Base-by-base conservation (phyloP, 305 asterid species). In the Fraxinus albicans region DNA sequence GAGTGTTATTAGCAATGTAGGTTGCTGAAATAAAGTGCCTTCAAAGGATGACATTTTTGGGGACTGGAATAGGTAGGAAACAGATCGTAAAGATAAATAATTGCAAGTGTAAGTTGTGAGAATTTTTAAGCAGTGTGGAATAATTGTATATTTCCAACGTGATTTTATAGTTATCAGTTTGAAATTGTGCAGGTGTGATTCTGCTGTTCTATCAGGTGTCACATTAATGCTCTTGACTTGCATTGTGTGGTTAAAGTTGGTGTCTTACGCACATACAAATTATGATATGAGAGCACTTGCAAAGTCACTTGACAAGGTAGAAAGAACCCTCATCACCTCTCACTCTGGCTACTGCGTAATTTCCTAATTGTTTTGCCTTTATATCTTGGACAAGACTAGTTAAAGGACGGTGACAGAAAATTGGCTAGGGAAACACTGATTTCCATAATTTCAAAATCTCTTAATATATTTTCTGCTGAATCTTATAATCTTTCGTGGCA, bases 251-350 rank as follows among this genome's bases (percentile, higher is more conserved):
- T 86, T 97, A 90, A 97, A 97, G 91, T 88, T 95, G 93, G 91
- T 97, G 55, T 97, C 99, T 8, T 97, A 95, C 79, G 99, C 98
- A 1, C 99, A 97, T 86, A 91, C 99, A 83, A 97, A 91, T 84
- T 92, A 94, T 86, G 99, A 97, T 85, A 85, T 97, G 95, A 89
- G 98, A 82, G 88, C 84, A 73, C 94, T 95, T 79, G 88, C 89
- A 73, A 90, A 90, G 83, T 93, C 98, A 77, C 90, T 80, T 84
- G 97, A 91, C 81, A 90, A 93, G 99, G 99, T 97, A 91, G 79
- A 81, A 76, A 35, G 72, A 77, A 21, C 58, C 36, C 73, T 82
- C 34, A 27, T 60, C 77, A 81, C 36, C 23, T 81, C 74, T 29
- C 75, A 33, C 42, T 72, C 2, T 17, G 77, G 42, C 6, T 15